Evolutionary conservation across 352 stramenopile species (phyloP), one percentile per base, ranked within the genome.

Genomic region (Phytophthora idaei): DNA sequence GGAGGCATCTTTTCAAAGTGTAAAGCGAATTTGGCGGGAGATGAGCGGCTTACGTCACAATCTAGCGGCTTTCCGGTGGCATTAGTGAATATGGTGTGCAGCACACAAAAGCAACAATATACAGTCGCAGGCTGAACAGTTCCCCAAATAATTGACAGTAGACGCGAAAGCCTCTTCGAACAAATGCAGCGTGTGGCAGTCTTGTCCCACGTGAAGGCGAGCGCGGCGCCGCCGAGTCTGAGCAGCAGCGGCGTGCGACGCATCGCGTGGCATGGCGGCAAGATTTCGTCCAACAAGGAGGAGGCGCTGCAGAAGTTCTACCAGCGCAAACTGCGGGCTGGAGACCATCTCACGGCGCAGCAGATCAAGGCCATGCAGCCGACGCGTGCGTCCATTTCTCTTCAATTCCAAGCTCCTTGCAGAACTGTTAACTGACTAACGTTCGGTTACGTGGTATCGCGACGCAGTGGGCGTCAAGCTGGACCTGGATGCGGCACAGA

Each of bases 221-320:
- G 77, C 52, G 69, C 73, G 1, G 62, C 69, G 29, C 53, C 65
- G 7, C 57, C 74, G 56, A 55, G 63, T 74, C 25, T 52, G 36
- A 47, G 28, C 14, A 68, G 57, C 42, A 71, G 34, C 39, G 29
- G 46, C 42, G 61, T 58, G 56, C 37, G 68, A 21, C 83, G 85
- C 46, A 90, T 94, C 41, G 64, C 88, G 21, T 95, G 88, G 88
- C 80, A 80, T 4, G 88, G 88, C 37, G 88, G 88, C 41, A 93
- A 90, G 57, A 90, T 95, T 46, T 78, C 78, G 15, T 93, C 81
- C 47, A 95, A 95, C 66, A 95, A 95, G 70, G 81, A 86, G 55
- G 85, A 94, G 66, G 88, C 88, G 32, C 73, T 95, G 77, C 84
- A 78, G 61, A 95, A 95, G 66, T 95, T 95, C 55, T 83, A 90